phyloP scores from a whole-genome alignment of 2,329 filamentous ascomycete species.

The Colletotrichum phormii region DNA sequence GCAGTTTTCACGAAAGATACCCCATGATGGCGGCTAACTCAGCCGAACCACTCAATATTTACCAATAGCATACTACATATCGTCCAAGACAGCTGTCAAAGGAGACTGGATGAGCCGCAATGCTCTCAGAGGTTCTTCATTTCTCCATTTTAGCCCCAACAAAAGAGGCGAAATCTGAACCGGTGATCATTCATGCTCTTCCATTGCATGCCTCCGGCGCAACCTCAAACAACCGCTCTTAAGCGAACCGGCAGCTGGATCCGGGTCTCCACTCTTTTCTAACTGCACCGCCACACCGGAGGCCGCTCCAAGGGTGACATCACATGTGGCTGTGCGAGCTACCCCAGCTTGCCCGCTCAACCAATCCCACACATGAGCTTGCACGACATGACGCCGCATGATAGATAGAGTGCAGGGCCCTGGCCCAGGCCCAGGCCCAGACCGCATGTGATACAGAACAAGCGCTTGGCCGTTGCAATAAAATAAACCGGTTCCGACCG shows the following conservation, averaged over 20 bases:
- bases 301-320: constrained; percentile 36
- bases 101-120: constrained; percentile 5
- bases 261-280: background rate
- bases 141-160: background rate
- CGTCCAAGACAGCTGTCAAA: constrained; percentile 5
- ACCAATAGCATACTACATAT: background rate
- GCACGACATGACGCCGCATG: constrained; percentile 11
- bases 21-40: constrained; percentile 16
- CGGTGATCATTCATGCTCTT: constrained; percentile 12
- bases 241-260: constrained; percentile 30
- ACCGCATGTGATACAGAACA: constrained; percentile 34
- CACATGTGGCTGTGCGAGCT: constrained; percentile 38
- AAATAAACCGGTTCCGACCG: constrained; percentile 26
- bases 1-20: constrained; percentile 27
- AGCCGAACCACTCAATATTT: constrained; percentile 2
- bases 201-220: constrained; percentile 34
- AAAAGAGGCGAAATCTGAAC: constrained; percentile 6
- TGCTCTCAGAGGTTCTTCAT: background rate
- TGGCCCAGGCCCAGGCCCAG: background rate
- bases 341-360: constrained; percentile 20
- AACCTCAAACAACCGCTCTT: constrained; percentile 19
- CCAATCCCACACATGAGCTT: constrained; percentile 25
- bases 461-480: constrained; percentile 29
- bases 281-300: constrained; percentile 29
- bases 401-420: constrained; percentile 7